Evolutionary conservation across 805 yeast genomes (phyloP).

Genomic region (Danielia reshetovae): DNA sequence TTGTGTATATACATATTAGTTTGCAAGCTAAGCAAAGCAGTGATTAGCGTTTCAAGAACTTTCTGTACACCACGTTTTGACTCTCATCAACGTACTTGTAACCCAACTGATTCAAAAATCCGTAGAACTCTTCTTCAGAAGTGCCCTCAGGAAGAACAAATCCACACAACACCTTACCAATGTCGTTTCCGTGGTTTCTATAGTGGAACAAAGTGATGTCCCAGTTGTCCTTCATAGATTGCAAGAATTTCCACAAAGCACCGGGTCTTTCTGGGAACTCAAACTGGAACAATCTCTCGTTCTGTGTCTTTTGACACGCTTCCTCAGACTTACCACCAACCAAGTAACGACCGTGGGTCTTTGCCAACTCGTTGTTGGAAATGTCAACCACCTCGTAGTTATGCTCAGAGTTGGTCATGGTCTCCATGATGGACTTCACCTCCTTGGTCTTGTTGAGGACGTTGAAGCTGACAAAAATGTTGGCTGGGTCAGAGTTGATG

Average conservation of each 20-base stretch:
- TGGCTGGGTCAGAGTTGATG: conserved; percentile 53
- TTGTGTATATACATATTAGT: background rate
- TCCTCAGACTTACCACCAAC: conserved; percentile 84
- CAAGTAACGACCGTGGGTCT: conserved; percentile 91
- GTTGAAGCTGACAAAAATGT: conserved; percentile 82
- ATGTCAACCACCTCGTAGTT: conserved; percentile 68
- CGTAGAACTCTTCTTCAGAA: conserved; percentile 59
- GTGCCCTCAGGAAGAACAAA: conserved; percentile 71
- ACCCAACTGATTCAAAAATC: conserved; percentile 66
- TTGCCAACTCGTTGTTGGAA: conserved; percentile 91
- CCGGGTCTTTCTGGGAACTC: conserved; percentile 99
- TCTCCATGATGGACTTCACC: conserved; percentile 56
- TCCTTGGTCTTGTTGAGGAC: conserved; percentile 77
- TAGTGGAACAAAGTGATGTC: conserved; percentile 93
- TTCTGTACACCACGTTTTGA: conserved; percentile 78
- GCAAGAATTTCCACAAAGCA: conserved; percentile 78
- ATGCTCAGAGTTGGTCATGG: conserved; percentile 61
- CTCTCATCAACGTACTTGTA: conserved; percentile 80
- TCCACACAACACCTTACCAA: conserved; percentile 90
- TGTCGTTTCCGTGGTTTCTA: conserved; percentile 94
- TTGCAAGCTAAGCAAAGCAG: background rate
- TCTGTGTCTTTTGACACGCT: conserved; percentile 38
- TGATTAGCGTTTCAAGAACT: conserved; percentile 47
- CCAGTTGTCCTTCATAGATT: conserved; percentile 72
- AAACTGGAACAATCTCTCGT: conserved; percentile 77